phyloP scores from a whole-genome alignment of 441 rosid species.

The Viola pubescens region DNA sequence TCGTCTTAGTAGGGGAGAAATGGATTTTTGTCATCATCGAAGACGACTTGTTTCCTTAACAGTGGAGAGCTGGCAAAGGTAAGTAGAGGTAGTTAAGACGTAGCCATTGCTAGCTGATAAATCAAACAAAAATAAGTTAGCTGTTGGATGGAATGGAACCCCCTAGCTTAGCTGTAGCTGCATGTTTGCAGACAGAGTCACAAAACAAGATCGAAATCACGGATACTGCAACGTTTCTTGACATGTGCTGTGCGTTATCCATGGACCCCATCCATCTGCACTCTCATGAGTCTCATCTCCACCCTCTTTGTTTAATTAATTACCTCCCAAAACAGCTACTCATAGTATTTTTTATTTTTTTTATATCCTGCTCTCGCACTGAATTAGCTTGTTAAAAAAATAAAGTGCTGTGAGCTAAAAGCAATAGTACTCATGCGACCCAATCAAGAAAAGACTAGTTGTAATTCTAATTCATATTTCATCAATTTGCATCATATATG shows the following conservation, averaged over 20 bases:
- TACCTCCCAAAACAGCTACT: background rate
- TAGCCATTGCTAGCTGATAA: background rate
- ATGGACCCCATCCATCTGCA: background rate
- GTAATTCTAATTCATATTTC: too few relatives aligned
- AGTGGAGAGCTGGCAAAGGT: background rate
- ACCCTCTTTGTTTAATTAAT: background rate
- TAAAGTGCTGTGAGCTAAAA: too few relatives aligned
- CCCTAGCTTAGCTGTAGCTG: background rate
- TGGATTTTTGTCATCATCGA: too few relatives aligned
- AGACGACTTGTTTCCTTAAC: background rate
- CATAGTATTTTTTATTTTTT: background rate
- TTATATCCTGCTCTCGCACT: background rate
- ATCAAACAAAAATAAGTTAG: background rate
- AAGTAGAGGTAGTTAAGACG: background rate
- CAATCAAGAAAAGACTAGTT: too few relatives aligned
- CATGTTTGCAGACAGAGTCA: background rate
- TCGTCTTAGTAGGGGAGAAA: too few relatives aligned
- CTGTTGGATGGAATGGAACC: conserved; percentile 1
- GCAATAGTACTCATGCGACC: too few relatives aligned
- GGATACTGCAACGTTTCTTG: background rate
- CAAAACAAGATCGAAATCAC: conserved; percentile 1
- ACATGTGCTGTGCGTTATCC: conserved; percentile 4
- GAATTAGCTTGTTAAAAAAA: background rate
- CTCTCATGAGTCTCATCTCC: background rate
- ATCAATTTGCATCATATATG: conserved; percentile 4